Evolutionary conservation across 148 eudicot species (phyloP), one percentile per base, ranked within the genome.

Genomic region (Amaranthus hypochondriacus): DNA sequence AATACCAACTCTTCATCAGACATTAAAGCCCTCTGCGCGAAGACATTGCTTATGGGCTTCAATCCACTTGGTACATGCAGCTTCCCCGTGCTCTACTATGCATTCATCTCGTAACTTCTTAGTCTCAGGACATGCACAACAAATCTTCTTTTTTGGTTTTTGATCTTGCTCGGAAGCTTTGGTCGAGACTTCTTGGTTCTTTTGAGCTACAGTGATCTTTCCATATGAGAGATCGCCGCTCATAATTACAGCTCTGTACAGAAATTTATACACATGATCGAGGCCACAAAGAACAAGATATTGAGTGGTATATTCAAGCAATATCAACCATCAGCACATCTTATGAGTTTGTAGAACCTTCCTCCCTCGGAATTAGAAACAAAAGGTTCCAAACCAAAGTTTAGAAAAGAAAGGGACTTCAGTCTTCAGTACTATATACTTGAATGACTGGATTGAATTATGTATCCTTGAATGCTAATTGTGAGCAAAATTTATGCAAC

Each of bases 91-190:
- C 80, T 86, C 86, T 73, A 93, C 98, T 63, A 93, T 68, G 67
- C 98, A 93, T 86, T 93, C 98, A 59, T 93, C 98, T 76, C 98
- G 88, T 48, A 91, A 75, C 82, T 76, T 93, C 86, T 88, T 93
- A 56, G 98, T 93, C 11, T 93, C 98, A 0, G 98, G 98, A 77
- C 97, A 93, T 15, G 98, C 97, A 81, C 97, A 93, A 44, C 98
- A 93, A 51, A 93, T 93, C 82, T 88, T 91, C 93, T 93, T 93
- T 86, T 91, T 93, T 10, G 95, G 98, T 84, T 89, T 93, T 69
- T 84, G 46, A 84, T 72, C 79, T 5, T 78, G 73, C 46, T 73
- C 88, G 9, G 86, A 12, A 42, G 86, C 72, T 59, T 75, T 68
- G 39, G 70, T 66, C 15, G 70, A 66, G 3, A 82, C 7, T 72